phyloP scores from a whole-genome alignment of 2,329 filamentous ascomycete genomes.

The Aphanocladium album region DNA sequence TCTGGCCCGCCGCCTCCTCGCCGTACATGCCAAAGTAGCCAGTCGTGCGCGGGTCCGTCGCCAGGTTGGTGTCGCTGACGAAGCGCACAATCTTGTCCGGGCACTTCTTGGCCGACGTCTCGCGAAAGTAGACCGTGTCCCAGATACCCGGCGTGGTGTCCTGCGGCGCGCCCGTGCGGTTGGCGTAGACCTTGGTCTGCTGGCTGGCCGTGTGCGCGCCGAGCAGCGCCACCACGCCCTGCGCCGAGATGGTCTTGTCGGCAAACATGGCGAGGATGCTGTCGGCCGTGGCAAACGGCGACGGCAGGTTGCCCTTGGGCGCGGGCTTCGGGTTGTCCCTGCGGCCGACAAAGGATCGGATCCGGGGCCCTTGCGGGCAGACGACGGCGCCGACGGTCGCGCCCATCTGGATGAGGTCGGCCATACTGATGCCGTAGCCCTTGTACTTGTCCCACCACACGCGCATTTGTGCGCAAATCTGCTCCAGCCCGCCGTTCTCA shows the following conservation, averaged over 20 bases:
- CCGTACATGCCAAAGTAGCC: constrained; percentile 9
- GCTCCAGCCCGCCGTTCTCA: constrained; percentile 42
- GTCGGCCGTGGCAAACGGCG: constrained; percentile 33
- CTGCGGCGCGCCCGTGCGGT: constrained; percentile 38
- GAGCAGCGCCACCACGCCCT: constrained; percentile 45
- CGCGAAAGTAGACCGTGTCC: constrained; percentile 45
- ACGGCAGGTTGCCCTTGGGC: constrained; percentile 38
- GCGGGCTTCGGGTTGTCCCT: constrained; percentile 35
- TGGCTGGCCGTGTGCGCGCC: constrained; percentile 47
- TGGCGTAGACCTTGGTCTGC: constrained; percentile 38
- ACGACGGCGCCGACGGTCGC: constrained; percentile 42
- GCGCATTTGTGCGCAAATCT: constrained; percentile 33
- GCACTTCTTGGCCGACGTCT: constrained; percentile 25
- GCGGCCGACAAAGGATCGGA: no score
- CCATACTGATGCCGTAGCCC: constrained; percentile 37
- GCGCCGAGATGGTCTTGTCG: constrained; percentile 45
- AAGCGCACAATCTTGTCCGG: constrained; percentile 34
- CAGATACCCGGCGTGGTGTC: constrained; percentile 47
- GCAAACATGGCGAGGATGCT: constrained; percentile 41
- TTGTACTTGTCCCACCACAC: constrained; percentile 36
- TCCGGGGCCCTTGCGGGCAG: no score
- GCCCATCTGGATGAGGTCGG: constrained; percentile 49
- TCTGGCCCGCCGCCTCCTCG: constrained; percentile 20
- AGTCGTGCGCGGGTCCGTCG: constrained; percentile 28
- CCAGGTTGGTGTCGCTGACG: constrained; percentile 34